Evolutionary conservation across 441 rosid genomes (phyloP), one percentile per base, ranked within the genome.

Genomic region (Brassica hybrid): DNA sequence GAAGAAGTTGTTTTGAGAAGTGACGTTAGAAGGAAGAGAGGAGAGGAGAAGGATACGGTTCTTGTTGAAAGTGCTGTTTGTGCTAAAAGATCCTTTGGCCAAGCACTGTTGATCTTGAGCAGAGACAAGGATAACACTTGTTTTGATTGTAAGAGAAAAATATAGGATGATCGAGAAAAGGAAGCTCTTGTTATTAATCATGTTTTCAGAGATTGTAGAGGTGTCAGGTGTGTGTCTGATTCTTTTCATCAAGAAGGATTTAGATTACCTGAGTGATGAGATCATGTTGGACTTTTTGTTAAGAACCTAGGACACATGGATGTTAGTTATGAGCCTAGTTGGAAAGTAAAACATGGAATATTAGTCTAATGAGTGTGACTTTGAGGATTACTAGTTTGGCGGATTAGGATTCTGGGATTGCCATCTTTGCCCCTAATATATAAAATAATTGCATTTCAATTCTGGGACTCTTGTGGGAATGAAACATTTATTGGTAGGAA

Each of bases 1-100:
- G 70, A 61, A 82, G 57, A 80, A 80, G 1, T 43, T 76, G 3
- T 73, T 74, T 13, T 45, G 79, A 38, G 65, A 2, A 4, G 79
- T 60, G 36, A 65, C 75, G 30, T 74, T 72, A 19, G 76, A 67
- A 5, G 79, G 41, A 48, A 84, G 76, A 6, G 52, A 48, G 27
- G 80, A 67, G 58, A 79, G 80, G 62, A 79, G 64, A 14, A 18
- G 43, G n/a, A 74, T n/a, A 48, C 79, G 82, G 7, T 82, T 77
- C 2, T 19, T 61, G 38, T 65, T 52, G 19, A 79, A 84, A 23
- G 66, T 13, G 34, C 72, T 64, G 68, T 75, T 61, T 34, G 65
- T 32, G 12, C 5, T 64, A 43, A 76, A 76, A 70, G 38, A 60
- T 70, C 45, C 65, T 4, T 32, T 14, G 45, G 7, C 45, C 27